phyloP scores from a whole-genome alignment of 495 filamentous ascomycete species.

The Lentithecium fluviatile region DNA sequence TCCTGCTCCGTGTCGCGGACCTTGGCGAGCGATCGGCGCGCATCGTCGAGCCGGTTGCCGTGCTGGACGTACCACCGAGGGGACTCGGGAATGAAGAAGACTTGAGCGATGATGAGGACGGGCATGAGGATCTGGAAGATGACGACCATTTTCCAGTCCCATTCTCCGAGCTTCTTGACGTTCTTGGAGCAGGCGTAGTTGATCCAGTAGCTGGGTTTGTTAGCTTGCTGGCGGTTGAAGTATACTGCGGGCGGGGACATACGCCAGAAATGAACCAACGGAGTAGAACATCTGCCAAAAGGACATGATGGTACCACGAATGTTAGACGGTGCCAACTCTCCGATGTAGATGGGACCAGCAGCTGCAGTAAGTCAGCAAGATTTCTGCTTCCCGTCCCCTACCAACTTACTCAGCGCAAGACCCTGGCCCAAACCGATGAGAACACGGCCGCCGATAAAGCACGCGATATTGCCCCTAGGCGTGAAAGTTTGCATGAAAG shows the following conservation, averaged over 20 bases:
- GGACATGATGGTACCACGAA: slow-evolving; percentile 64
- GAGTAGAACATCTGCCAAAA: slow-evolving; percentile 69
- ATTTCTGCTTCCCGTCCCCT: neutral
- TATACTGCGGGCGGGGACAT: slow-evolving; percentile 24
- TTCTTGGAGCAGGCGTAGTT: slow-evolving; percentile 57
- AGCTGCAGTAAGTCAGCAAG: slow-evolving; percentile 37
- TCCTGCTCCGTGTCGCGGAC: slow-evolving; percentile 60
- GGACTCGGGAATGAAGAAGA: slow-evolving; percentile 58
- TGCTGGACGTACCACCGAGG: slow-evolving; percentile 61
- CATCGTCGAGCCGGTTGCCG: slow-evolving; percentile 55
- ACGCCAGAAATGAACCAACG: slow-evolving; percentile 63
- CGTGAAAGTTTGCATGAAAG: slow-evolving; percentile 62
- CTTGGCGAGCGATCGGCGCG: slow-evolving; percentile 49
- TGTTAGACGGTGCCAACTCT: slow-evolving; percentile 58
- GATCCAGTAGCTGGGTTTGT: slow-evolving; percentile 42
- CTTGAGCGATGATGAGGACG: slow-evolving; percentile 50
- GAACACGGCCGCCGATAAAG: slow-evolving; percentile 60
- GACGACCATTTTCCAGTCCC: slow-evolving; percentile 63
- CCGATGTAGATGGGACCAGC: slow-evolving; percentile 63
- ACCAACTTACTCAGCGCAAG: slow-evolving; percentile 57
- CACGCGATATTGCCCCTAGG: slow-evolving; percentile 56
- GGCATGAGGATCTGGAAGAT: slow-evolving; percentile 63
- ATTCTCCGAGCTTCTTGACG: slow-evolving; percentile 53
- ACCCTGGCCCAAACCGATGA: slow-evolving; percentile 66
- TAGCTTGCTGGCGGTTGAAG: neutral